Percentiles rank a stretch among this genome's conserved stretches.
Evolutionary conservation across 768 basidiomycete species (phyloP).

Genomic region (button mushroom (Agaricus bisporus)): DNA sequence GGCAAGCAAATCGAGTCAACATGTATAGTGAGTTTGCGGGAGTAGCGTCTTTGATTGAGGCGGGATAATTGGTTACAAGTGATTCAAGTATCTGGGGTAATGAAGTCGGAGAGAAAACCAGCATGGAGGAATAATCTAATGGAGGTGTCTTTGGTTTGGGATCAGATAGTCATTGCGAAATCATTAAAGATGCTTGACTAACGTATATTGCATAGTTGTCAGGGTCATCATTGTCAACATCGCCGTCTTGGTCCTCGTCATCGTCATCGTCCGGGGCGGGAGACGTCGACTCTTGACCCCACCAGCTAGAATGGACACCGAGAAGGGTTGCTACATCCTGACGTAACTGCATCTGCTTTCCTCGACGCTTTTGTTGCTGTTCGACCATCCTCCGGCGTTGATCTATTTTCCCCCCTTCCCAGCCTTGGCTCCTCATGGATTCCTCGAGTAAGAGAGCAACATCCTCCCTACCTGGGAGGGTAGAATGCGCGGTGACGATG

Average conservation of each 20-base stretch:
- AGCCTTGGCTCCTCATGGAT: conserved; percentile 82
- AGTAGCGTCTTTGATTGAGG: conserved; percentile 66
- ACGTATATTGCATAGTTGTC: conserved; percentile 44
- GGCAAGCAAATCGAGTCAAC: conserved; percentile 86
- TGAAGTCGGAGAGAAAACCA: conserved; percentile 82
- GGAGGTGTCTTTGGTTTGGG: conserved; percentile 55
- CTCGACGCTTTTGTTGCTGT: conserved; percentile 46
- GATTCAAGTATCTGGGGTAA: conserved; percentile 77
- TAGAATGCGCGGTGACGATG: conserved; percentile 79
- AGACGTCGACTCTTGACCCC: conserved; percentile 46
- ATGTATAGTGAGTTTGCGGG: conserved; percentile 92
- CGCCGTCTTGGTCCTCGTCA: conserved; percentile 39
- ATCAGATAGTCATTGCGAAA: conserved; percentile 8
- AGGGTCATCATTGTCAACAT: conserved; percentile 39
- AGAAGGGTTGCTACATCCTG: conserved; percentile 54
- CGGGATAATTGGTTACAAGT: conserved; percentile 70
- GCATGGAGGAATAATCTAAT: conserved; percentile 79
- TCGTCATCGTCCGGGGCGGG: conserved; percentile 35
- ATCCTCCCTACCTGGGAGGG: conserved; percentile 77
- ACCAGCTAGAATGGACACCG: conserved; percentile 57
- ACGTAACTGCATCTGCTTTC: conserved; percentile 48
- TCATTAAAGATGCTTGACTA: conserved; percentile 25
- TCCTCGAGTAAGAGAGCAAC: conserved; percentile 84
- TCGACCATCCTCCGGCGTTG: conserved; percentile 56
- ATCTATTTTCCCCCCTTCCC: conserved; percentile 74